Percentiles rank a stretch among this genome's conserved stretches.
These are phyloP conservation scores for Carex littledalei DNA, from an alignment of 176 grass and related monocot genomes.

Conservation along the genomic window DNA sequence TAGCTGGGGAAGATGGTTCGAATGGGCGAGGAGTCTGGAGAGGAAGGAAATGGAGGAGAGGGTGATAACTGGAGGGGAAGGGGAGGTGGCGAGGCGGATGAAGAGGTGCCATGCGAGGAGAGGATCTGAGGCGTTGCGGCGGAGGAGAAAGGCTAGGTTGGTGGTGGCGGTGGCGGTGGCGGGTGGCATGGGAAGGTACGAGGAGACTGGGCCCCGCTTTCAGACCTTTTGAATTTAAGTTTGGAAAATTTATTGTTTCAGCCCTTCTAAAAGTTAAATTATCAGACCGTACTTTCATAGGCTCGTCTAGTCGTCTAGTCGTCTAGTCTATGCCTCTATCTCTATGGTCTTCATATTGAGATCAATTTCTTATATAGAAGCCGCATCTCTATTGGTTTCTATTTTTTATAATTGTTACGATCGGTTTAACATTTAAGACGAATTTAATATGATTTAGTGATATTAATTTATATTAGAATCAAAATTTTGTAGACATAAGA, in stretches of 20 bases:
- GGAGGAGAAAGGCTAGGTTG: conserved; percentile 56
- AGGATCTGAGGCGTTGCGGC: conserved; percentile 42
- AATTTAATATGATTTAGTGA: too few relatives aligned
- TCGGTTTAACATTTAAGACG: too few relatives aligned
- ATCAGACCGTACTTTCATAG: too few relatives aligned
- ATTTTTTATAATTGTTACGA: too few relatives aligned
- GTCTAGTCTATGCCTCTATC: too few relatives aligned
- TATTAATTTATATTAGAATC: too few relatives aligned
- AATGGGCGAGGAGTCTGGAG: conserved; percentile 34
- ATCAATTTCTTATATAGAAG: too few relatives aligned
- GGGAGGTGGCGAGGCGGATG: conserved; percentile 7
- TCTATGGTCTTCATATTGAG: too few relatives aligned
- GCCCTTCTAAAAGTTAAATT: not conserved
- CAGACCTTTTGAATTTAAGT: not conserved
- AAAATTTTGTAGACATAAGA: too few relatives aligned
- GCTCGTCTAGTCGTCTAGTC: too few relatives aligned
- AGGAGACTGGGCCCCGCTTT: not conserved
- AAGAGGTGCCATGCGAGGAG: conserved; percentile 33
- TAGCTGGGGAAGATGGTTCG: conserved; percentile 37
- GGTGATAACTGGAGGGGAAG: conserved; percentile 31
- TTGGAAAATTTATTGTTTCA: not conserved
- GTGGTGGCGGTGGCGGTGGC: conserved; percentile 31
- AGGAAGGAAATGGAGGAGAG: conserved; percentile 42
- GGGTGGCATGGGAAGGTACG: conserved; percentile 40
- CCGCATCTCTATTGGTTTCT: too few relatives aligned